Evolutionary conservation across 345 rosid genomes (phyloP).

Genomic region (Arabidopsis suecica): DNA sequence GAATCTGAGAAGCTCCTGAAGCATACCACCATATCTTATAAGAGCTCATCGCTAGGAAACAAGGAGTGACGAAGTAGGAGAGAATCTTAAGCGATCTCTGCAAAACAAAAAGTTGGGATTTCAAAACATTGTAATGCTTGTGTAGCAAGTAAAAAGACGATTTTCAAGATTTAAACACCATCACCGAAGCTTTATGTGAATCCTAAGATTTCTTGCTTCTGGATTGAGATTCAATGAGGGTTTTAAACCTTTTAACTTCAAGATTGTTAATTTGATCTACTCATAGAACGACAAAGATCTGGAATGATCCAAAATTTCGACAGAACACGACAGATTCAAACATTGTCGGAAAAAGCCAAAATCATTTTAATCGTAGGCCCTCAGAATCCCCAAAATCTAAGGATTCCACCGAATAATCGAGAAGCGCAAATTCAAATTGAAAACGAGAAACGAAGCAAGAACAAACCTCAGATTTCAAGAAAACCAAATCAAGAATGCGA

Average conservation of each 20-base stretch:
- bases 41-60: conserved; percentile 70
- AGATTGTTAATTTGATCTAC: conserved; percentile 1
- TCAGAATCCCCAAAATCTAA: conserved; percentile 1
- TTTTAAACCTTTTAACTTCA: background rate
- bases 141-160: conserved; percentile 17
- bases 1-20: conserved; percentile 89
- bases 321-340: conserved; percentile 19
- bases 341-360: conserved; percentile 6
- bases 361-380: background rate
- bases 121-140: conserved; percentile 22
- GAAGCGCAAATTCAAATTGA: conserved; percentile 25
- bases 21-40: conserved; percentile 99
- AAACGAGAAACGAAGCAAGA: conserved; percentile 7
- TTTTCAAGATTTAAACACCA: background rate
- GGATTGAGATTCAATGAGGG: conserved; percentile 11
- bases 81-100: conserved; percentile 87
- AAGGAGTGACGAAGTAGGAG: conserved; percentile 72
- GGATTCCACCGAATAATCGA: background rate
- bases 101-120: conserved; percentile 23
- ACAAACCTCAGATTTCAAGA: conserved; percentile 1
- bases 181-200: background rate
- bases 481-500: conserved; percentile 5
- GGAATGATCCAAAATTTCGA: background rate
- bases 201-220: background rate
- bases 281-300: background rate